phyloP scores from a whole-genome alignment of 2,329 filamentous ascomycete genomes.

The Neodidymelliopsis sp. region DNA sequence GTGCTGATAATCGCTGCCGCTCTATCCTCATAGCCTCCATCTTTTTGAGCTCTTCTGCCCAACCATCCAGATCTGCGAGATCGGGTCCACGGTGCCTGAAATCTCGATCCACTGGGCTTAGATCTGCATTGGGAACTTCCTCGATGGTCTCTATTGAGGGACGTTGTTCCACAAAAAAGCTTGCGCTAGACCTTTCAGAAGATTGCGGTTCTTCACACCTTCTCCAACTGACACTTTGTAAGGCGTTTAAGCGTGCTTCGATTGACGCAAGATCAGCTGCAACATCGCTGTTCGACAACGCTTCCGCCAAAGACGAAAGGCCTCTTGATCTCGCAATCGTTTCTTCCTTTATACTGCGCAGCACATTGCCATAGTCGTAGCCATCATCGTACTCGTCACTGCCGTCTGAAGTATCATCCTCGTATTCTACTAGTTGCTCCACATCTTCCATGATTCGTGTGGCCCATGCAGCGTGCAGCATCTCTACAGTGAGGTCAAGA shows the following conservation, averaged over 20 bases:
- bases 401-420: constrained; percentile 6
- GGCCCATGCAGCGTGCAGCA: constrained; percentile 24
- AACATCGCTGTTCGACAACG: constrained; percentile 1
- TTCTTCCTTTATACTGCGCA: constrained; percentile 22
- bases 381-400: constrained; percentile 13
- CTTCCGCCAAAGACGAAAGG: constrained; percentile 9
- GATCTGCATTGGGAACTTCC: not conserved
- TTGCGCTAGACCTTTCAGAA: not conserved
- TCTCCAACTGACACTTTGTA: not conserved
- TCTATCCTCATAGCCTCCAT: constrained; percentile 11
- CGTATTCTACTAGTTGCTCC: constrained; percentile 2
- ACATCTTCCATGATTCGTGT: constrained; percentile 21
- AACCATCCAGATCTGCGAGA: constrained; percentile 7
- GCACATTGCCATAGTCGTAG: constrained; percentile 25
- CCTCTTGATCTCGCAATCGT: constrained; percentile 6
- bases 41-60: constrained; percentile 16
- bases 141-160: not conserved
- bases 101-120: constrained; percentile 16
- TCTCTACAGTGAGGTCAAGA: constrained; percentile 1
- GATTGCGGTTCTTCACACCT: not conserved
- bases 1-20: not conserved
- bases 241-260: not conserved
- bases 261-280: not conserved
- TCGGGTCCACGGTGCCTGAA: constrained; percentile 12
- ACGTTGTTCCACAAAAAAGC: not conserved